These are phyloP conservation scores for Ganoderma sinense DNA, from an alignment of 1,284 basidiomycete genomes.

Conservation along the genomic window DNA sequence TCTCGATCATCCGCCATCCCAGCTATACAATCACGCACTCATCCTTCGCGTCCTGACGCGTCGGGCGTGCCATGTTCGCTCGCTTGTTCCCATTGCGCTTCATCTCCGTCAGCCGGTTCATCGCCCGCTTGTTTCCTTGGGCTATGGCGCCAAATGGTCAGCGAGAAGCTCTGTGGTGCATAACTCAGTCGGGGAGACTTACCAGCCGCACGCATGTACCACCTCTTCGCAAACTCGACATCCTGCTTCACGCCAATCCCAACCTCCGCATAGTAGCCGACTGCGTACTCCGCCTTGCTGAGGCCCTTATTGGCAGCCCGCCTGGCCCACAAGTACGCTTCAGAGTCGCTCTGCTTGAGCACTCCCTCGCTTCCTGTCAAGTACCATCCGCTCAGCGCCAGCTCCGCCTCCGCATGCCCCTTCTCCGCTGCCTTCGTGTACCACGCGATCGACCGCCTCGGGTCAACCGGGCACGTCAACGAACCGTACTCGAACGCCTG, in stretches of 20 bases:
- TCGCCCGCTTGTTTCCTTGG: conserved; percentile 94
- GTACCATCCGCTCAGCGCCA: conserved; percentile 98
- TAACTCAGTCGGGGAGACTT: conserved; percentile 40
- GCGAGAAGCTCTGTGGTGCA: neutral
- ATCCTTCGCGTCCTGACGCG: conserved; percentile 89
- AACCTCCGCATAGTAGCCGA: conserved; percentile 97
- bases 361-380: conserved; percentile 95
- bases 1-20: neutral
- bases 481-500: conserved; percentile 95
- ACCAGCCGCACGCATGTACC: conserved; percentile 99
- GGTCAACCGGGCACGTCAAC: conserved; percentile 92
- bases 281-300: conserved; percentile 95
- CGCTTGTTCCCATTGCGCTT: conserved; percentile 81
- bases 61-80: conserved; percentile 80
- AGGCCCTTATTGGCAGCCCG: conserved; percentile 93
- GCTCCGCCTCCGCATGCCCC: conserved; percentile 93
- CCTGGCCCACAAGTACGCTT: conserved; percentile 97
- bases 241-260: conserved; percentile 98
- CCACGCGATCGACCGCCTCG: conserved; percentile 95
- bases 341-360: conserved; percentile 95
- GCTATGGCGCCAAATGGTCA: conserved; percentile 53
- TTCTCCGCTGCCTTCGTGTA: conserved; percentile 98
- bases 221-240: conserved; percentile 94
- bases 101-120: conserved; percentile 94
- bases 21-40: conserved; percentile 85